Percentiles rank a stretch among this genome's conserved stretches.
Evolutionary conservation across 2,329 filamentous ascomycete genomes (phyloP).

Genomic region (Cryphonectria japonica): DNA sequence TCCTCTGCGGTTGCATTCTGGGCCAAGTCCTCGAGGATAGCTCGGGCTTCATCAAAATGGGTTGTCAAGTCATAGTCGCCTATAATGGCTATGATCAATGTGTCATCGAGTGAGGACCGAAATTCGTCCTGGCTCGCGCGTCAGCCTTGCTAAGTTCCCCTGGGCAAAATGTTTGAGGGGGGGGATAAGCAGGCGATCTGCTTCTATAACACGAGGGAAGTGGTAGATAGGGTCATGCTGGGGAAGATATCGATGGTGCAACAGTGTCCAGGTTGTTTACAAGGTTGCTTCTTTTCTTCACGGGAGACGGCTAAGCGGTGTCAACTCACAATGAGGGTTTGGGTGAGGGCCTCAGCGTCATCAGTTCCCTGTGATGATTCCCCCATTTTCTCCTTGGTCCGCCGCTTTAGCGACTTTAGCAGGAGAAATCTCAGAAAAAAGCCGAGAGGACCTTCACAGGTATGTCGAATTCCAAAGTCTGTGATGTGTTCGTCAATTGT

Average conservation of each 20-base stretch:
- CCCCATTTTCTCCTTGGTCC: not conserved
- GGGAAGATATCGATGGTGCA: not conserved
- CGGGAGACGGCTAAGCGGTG: not conserved
- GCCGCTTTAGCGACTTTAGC: not conserved
- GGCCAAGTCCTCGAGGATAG: slow-evolving; percentile 68
- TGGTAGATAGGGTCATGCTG: not conserved
- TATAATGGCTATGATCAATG: slow-evolving; percentile 75
- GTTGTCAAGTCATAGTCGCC: slow-evolving; percentile 70
- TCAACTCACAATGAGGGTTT: slow-evolving; percentile 23
- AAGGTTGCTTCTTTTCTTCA: not conserved
- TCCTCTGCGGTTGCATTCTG: slow-evolving; percentile 68
- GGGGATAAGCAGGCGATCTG: not conserved
- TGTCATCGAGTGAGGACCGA: slow-evolving; percentile 74
- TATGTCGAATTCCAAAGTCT: not conserved
- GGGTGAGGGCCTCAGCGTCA: slow-evolving; percentile 21
- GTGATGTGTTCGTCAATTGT: not conserved
- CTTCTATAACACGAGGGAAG: no score
- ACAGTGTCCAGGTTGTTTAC: not conserved
- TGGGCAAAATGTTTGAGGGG: no score
- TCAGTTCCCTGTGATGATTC: slow-evolving; percentile 16
- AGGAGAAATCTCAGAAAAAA: not conserved
- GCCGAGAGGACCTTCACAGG: not conserved
- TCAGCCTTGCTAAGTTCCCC: slow-evolving; percentile 2
- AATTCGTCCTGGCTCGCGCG: slow-evolving; percentile 63
- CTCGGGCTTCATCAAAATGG: slow-evolving; percentile 57